Base-by-base conservation (phyloP, 192 early-diverging fungal genomes). In the Chytriomyces sp. region DNA sequence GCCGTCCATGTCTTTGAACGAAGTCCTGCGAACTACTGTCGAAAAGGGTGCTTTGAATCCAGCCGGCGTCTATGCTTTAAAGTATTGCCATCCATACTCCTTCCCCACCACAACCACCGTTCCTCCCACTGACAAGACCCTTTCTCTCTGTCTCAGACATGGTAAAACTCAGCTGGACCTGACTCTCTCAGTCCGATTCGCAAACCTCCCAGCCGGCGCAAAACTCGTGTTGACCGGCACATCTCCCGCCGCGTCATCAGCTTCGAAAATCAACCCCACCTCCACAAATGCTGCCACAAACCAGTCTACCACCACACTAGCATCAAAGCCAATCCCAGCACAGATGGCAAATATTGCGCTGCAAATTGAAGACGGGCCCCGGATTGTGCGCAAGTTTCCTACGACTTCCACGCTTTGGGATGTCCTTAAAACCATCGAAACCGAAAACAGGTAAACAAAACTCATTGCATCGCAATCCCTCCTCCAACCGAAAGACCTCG, bases 201-300 rank as follows among this genome's bases (percentile, higher is more conserved):
- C 93, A 45, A 94, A 94, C 77, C 81, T 96, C 45, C 91, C 93
- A 4, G 82, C 91, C 3, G 92, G 92, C 13, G 94, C 93, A 61
- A 94, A 90, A 70, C 86, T 96, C 8, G 84, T 83, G 46, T 83
- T 96, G 18, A 77, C 82, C 64, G 53, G 28, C 28, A 1, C 28
- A 35, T 35, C 63, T 59, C 18, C 73, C 10, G 45, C 73, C 18
- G 13, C 44, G 6, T 20, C 73, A 48, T 63, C 71, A 16, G 2
- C 35, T 10, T 35, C 28, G 28, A 35, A 35, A 35, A 35, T 35
- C 28, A 35, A 0, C 28, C 28, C 28, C 28, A 35, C 28, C 28
- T 35, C 28, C 28, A 45, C 23, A 57, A 69, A 13, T 26, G 5
- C 50, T 64, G 53, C 35, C 24, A 13, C 71, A 23, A 35, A 35